Percentiles rank a stretch among this genome's conserved stretches.
Evolutionary conservation across 768 basidiomycete genomes (phyloP).

Genomic region (Lactarius pseudohatsudake): DNA sequence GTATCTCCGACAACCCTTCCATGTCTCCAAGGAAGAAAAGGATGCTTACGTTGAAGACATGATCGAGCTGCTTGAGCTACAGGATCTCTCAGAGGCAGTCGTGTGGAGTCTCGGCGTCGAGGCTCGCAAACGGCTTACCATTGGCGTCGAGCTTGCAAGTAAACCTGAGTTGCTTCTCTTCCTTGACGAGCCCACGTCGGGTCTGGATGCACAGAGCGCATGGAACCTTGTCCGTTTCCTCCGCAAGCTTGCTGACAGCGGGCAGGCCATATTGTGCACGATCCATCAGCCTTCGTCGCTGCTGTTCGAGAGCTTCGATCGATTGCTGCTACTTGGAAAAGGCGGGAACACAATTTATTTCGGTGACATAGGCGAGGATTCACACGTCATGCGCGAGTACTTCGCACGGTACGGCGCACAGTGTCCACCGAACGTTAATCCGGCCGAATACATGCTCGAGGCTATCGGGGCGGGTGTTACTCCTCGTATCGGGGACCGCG

Average conservation of each 20-base stretch:
- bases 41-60: slow-evolving; percentile 80
- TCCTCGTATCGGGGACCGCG: slow-evolving; percentile 68
- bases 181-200: slow-evolving; percentile 56
- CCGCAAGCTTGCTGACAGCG: slow-evolving; percentile 79
- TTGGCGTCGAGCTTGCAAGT: slow-evolving; percentile 88
- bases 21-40: slow-evolving; percentile 70
- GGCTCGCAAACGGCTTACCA: slow-evolving; percentile 84
- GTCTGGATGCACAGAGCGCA: slow-evolving; percentile 65
- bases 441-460: slow-evolving; percentile 75
- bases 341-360: slow-evolving; percentile 94
- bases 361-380: slow-evolving; percentile 82
- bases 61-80: slow-evolving; percentile 81
- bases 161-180: slow-evolving; percentile 80
- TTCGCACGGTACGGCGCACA: slow-evolving; percentile 71
- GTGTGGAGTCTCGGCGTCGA: slow-evolving; percentile 70
- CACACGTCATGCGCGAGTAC: slow-evolving; percentile 68
- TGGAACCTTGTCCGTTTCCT: slow-evolving; percentile 86
- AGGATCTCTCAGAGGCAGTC: slow-evolving; percentile 81
- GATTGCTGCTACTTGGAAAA: slow-evolving; percentile 63
- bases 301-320: slow-evolving; percentile 85
- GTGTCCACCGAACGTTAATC: slow-evolving; percentile 80
- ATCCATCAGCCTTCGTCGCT: slow-evolving; percentile 88
- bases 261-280: slow-evolving; percentile 88
- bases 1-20: slow-evolving; percentile 74
- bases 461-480: slow-evolving; percentile 85